phyloP scores from a whole-genome alignment of 176 grass and related monocot genomes.

The Guadua angustifolia region DNA sequence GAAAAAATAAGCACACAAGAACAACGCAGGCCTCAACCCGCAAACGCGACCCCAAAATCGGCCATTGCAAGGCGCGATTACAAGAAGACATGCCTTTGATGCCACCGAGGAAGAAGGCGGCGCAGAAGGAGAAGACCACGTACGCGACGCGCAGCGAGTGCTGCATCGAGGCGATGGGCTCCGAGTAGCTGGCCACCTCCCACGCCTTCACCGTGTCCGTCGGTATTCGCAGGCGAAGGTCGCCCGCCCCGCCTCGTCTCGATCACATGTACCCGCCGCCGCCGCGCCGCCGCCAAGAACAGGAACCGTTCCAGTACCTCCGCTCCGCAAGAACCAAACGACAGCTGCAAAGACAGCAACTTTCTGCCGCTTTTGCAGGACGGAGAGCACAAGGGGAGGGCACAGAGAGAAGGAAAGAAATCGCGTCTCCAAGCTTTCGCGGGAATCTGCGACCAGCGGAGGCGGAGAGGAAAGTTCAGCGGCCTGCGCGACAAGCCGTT shows the following conservation, averaged over 20 bases:
- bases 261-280: conserved; percentile 42
- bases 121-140: conserved; percentile 82
- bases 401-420: background rate
- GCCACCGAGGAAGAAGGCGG: conserved; percentile 87
- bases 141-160: conserved; percentile 60
- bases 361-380: conserved; percentile 3
- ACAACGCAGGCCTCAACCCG: background rate
- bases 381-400: conserved; percentile 30
- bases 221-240: background rate
- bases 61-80: background rate
- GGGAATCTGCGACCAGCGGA: conserved; percentile 43
- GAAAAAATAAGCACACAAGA: conserved; percentile 19
- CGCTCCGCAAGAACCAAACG: conserved; percentile 32
- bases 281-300: background rate
- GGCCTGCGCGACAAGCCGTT: conserved; percentile 40
- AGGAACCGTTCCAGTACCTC: background rate
- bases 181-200: conserved; percentile 57
- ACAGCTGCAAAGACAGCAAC: background rate
- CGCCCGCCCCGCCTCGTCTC: background rate
- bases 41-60: conserved; percentile 5
- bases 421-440: conserved; percentile 23
- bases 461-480: conserved; percentile 18
- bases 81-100: conserved; percentile 64
- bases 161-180: conserved; percentile 54
- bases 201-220: conserved; percentile 60